Evolutionary conservation across 441 rosid genomes (phyloP).

Genomic region (Erodium moschatum): DNA sequence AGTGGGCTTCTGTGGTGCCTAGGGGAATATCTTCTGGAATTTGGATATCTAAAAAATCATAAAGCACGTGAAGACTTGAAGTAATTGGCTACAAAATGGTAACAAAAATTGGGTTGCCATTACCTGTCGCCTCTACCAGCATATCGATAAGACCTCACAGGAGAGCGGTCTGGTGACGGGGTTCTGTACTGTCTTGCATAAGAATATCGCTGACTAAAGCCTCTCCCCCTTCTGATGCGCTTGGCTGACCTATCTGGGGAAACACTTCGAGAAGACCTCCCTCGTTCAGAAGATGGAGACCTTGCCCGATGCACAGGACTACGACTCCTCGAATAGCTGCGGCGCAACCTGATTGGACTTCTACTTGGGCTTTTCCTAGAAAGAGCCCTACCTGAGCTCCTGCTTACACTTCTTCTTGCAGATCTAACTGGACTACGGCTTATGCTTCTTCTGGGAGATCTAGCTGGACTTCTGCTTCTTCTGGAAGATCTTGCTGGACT

Average conservation of each 20-base stretch:
- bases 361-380: constrained; percentile 48
- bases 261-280: constrained; percentile 56
- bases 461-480: constrained; percentile 22
- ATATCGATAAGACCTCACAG: constrained; percentile 59
- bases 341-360: constrained; percentile 51
- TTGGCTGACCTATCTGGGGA: constrained; percentile 70
- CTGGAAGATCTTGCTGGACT: constrained; percentile 16
- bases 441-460: constrained; percentile 16
- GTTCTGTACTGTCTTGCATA: constrained; percentile 83
- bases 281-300: constrained; percentile 49
- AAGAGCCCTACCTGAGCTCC: constrained; percentile 56
- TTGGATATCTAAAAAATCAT: constrained; percentile 39
- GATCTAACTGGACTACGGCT: constrained; percentile 25
- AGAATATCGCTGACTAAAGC: constrained; percentile 79
- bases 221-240: constrained; percentile 87
- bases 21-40: constrained; percentile 76
- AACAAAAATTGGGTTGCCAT: neutral
- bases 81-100: neutral
- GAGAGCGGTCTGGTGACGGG: constrained; percentile 78
- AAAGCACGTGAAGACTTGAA: constrained; percentile 14
- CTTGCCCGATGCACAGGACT: constrained; percentile 41
- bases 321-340: constrained; percentile 53
- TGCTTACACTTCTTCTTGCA: constrained; percentile 45
- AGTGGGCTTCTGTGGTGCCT: constrained; percentile 74
- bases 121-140: constrained; percentile 66